These are phyloP conservation scores for Endogone sp. DNA, from an alignment of 192 early-diverging fungal genomes.

Conservation along the genomic window DNA sequence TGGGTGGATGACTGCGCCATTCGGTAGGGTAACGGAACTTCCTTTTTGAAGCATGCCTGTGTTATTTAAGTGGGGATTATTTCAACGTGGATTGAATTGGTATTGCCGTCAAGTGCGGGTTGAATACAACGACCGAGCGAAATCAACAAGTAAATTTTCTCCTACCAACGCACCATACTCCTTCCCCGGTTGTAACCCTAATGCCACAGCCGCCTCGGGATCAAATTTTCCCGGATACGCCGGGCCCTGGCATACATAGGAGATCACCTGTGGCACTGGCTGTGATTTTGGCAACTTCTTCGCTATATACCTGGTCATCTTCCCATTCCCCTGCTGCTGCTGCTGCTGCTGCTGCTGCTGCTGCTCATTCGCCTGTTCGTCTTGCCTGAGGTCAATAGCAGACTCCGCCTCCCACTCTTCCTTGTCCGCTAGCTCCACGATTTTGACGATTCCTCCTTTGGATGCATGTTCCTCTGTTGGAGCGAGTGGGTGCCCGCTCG, in stretches of 20 bases:
- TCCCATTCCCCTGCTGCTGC: background rate
- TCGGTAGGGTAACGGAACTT: constrained; percentile 44
- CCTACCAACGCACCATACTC: constrained; percentile 36
- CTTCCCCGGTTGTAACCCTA: constrained; percentile 68
- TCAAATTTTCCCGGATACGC: constrained; percentile 79
- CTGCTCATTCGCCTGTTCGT: background rate
- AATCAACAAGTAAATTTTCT: background rate
- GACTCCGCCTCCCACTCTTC: background rate
- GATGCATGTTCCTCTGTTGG: background rate
- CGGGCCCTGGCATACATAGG: constrained; percentile 76
- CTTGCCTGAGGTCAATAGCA: background rate
- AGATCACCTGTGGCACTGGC: constrained; percentile 48
- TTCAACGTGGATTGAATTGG: background rate
- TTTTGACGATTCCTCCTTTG: too few relatives aligned
- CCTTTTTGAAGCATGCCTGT: constrained; percentile 53
- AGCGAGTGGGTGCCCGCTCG: background rate
- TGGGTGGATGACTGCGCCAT: constrained; percentile 70
- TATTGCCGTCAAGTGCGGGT: background rate
- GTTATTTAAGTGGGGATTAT: too few relatives aligned
- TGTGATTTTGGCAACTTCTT: constrained; percentile 38
- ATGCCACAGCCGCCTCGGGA: constrained; percentile 51
- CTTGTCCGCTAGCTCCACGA: background rate
- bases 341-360: too few relatives aligned
- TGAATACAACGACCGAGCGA: background rate
- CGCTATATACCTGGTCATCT: background rate